These are phyloP conservation scores for Cenchrus americanus DNA, from an alignment of 176 grass and related monocot genomes.

Conservation along the genomic window DNA sequence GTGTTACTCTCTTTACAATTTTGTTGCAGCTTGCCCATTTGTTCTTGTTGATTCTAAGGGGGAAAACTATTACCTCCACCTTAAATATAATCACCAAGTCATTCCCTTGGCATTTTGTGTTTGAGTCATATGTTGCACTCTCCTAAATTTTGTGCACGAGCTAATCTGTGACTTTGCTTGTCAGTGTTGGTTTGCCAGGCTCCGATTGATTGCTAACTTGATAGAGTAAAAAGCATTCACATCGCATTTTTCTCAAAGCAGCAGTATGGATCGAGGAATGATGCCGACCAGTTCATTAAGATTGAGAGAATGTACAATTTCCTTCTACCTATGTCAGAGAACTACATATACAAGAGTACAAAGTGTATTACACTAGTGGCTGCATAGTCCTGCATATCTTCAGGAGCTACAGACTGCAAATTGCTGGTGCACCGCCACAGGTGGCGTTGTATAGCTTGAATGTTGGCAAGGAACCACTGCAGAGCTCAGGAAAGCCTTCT, in stretches of 20 bases:
- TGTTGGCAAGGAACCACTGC: slow-evolving; percentile 36
- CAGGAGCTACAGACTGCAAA: slow-evolving; percentile 43
- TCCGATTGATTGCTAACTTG: background rate
- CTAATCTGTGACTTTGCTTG: too few species aligned
- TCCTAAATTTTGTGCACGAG: background rate
- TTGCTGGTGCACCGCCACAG: slow-evolving; percentile 24
- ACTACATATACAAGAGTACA: background rate
- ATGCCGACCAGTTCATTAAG: background rate
- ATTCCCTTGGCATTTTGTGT: background rate
- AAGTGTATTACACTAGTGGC: slow-evolving; percentile 4
- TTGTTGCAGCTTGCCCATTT: too few species aligned
- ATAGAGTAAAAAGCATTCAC: background rate
- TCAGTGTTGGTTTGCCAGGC: too few species aligned
- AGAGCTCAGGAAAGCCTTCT: slow-evolving; percentile 57
- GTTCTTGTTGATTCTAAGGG: background rate
- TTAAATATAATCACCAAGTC: background rate
- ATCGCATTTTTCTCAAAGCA: background rate
- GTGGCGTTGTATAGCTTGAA: slow-evolving; percentile 7
- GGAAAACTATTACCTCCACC: background rate
- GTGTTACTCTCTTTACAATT: background rate
- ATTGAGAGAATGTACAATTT: slow-evolving; percentile 11
- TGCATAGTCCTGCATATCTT: background rate
- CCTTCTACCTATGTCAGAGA: background rate
- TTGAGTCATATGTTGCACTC: background rate
- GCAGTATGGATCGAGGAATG: background rate